These are phyloP conservation scores for Phialemoniopsis sp. DNA, from an alignment of 2,329 filamentous ascomycete genomes.

Conservation along the genomic window DNA sequence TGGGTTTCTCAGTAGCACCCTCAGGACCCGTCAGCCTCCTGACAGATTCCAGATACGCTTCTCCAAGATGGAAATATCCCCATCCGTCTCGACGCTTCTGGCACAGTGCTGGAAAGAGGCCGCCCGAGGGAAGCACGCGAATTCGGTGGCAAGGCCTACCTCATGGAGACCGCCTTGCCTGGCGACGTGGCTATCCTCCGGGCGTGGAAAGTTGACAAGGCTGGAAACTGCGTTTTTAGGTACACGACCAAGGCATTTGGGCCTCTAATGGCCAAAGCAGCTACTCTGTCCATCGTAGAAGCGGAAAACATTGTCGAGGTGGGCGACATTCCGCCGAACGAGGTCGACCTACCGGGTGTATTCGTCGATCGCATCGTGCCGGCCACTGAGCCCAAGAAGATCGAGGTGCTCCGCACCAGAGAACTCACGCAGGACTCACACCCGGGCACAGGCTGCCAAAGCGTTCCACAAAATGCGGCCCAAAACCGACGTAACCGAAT, in stretches of 20 bases:
- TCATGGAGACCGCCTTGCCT: conserved; percentile 73
- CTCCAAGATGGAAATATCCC: conserved; percentile 67
- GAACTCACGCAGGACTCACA: too few species aligned
- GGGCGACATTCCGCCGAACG: conserved; percentile 68
- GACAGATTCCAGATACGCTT: too few species aligned
- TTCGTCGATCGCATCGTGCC: conserved; percentile 79
- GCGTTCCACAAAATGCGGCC: conserved; percentile 31
- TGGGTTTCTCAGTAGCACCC: too few species aligned
- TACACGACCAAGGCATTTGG: conserved; percentile 75
- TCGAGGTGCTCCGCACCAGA: conserved; percentile 67
- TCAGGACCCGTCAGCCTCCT: too few species aligned
- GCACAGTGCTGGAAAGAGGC: conserved; percentile 60
- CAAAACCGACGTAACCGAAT: conserved; percentile 64
- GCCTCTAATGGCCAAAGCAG: conserved; percentile 77
- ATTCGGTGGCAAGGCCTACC: conserved; percentile 68
- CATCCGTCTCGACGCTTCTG: conserved; percentile 54
- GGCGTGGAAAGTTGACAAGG: conserved; percentile 71
- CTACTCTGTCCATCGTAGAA: conserved; percentile 74
- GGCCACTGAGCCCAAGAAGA: conserved; percentile 64
- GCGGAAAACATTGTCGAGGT: conserved; percentile 78
- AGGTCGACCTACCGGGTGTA: conserved; percentile 76
- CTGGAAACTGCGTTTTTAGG: conserved; percentile 77
- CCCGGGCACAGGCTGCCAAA: conserved; percentile 31
- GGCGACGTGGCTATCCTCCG: conserved; percentile 76
- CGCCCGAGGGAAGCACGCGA: conserved; percentile 65